A percentile compares a stretch with the other conserved stretches of the same genome.
phyloP scores from a whole-genome alignment of 2,329 filamentous ascomycete species.

The Penicillium janthinellum region DNA sequence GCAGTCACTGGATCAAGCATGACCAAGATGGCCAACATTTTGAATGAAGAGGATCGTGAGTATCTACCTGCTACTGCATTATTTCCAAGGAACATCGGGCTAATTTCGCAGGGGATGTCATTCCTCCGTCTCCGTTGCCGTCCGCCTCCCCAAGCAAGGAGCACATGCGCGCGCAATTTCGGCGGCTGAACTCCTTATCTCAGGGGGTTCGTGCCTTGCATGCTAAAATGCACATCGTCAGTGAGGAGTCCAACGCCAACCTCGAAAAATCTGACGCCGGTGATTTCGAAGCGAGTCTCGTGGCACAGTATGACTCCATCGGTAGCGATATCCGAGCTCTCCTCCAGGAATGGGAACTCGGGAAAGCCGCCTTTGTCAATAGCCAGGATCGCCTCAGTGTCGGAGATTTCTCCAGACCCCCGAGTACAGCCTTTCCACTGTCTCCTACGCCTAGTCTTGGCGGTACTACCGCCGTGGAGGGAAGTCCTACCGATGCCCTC shows the following conservation, averaged over 20 bases:
- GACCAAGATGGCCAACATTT: slow-evolving; percentile 66
- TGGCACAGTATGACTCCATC: slow-evolving; percentile 93
- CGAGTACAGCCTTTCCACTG: slow-evolving; percentile 48
- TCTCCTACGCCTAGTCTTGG: slow-evolving; percentile 51
- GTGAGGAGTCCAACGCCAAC: slow-evolving; percentile 82
- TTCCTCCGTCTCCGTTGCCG: slow-evolving; percentile 59
- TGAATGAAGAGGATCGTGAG: slow-evolving; percentile 79
- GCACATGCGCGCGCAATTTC: slow-evolving; percentile 80
- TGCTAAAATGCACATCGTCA: slow-evolving; percentile 88
- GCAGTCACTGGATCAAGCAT: slow-evolving; percentile 63
- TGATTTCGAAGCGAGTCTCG: slow-evolving; percentile 75
- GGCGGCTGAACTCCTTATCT: slow-evolving; percentile 84
- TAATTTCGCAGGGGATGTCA: slow-evolving; percentile 41
- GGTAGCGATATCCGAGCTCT: slow-evolving; percentile 80
- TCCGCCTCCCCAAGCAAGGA: slow-evolving; percentile 76
- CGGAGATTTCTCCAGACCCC: slow-evolving; percentile 58
- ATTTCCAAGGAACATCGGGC: slow-evolving; percentile 1
- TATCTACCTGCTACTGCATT: slow-evolving; percentile 15
- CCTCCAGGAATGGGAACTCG: slow-evolving; percentile 83
- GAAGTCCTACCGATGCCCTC: slow-evolving; percentile 69
- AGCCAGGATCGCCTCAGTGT: slow-evolving; percentile 80
- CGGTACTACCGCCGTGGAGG: slow-evolving; percentile 54
- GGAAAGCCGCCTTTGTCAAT: slow-evolving; percentile 76
- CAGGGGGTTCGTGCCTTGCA: slow-evolving; percentile 89
- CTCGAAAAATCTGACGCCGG: slow-evolving; percentile 70